Evolutionary conservation across 2,329 filamentous ascomycete genomes (phyloP).

Genomic region (Scolecobasidium constrictum): DNA sequence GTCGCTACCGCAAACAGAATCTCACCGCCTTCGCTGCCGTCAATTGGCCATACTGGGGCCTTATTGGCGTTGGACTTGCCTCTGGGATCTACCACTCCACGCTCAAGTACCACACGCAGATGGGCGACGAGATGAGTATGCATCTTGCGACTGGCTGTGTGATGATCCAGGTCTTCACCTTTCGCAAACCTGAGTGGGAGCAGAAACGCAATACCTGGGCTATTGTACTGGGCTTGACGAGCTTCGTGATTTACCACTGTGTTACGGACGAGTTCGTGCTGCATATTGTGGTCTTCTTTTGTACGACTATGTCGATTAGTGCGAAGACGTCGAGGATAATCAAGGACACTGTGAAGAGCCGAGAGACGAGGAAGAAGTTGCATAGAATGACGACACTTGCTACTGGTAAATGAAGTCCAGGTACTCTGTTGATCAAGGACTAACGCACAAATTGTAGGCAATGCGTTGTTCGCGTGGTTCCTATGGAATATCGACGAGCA

Average conservation of each 20-base stretch:
- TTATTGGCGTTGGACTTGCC: slow-evolving; percentile 31
- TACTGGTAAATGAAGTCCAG: not conserved
- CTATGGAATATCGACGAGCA: slow-evolving; percentile 49
- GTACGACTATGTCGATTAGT: slow-evolving; percentile 29
- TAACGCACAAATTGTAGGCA: too few relatives aligned
- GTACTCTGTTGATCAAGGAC: not conserved
- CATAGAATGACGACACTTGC: not conserved
- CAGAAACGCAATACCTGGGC: slow-evolving; percentile 13
- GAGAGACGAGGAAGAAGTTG: slow-evolving; percentile 13
- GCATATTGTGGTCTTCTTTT: slow-evolving; percentile 28
- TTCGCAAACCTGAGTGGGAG: not conserved
- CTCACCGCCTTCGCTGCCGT: slow-evolving; percentile 20
- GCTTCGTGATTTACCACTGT: slow-evolving; percentile 24
- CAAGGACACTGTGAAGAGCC: slow-evolving; percentile 16
- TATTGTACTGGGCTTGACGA: slow-evolving; percentile 21
- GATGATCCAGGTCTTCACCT: not conserved
- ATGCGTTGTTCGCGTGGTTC: not conserved
- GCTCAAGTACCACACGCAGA: slow-evolving; percentile 35
- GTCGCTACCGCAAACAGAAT: slow-evolving; percentile 4
- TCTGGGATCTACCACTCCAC: slow-evolving; percentile 33
- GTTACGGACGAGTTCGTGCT: slow-evolving; percentile 28
- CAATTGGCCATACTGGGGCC: slow-evolving; percentile 29
- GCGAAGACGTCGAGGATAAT: slow-evolving; percentile 20
- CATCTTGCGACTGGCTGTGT: not conserved
- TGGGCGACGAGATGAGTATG: slow-evolving; percentile 23